Evolutionary conservation across 129 eudicot genomes (phyloP).

Genomic region (Oenanthe sinensis): DNA sequence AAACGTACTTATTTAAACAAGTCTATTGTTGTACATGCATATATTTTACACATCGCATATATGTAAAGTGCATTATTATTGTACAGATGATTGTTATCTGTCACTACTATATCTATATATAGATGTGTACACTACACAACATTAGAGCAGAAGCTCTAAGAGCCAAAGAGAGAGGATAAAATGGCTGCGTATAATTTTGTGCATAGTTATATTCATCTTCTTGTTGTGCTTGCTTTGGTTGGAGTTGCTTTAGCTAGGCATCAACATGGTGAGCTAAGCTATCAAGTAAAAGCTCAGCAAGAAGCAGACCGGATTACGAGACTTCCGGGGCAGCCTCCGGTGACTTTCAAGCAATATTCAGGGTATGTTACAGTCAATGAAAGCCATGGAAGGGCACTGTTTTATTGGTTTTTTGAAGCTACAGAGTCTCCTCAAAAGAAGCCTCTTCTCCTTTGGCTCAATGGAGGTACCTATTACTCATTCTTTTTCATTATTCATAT

Average conservation of each 20-base stretch:
- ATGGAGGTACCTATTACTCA: constrained; percentile 57
- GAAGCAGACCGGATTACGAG: constrained; percentile 46
- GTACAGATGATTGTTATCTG: constrained; percentile 25
- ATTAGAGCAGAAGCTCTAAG: constrained; percentile 1
- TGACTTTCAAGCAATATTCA: constrained; percentile 66
- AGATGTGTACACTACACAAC: neutral
- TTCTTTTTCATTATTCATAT: neutral
- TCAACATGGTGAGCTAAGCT: constrained; percentile 5
- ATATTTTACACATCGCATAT: neutral
- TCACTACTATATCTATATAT: constrained; percentile 12
- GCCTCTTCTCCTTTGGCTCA: constrained; percentile 84
- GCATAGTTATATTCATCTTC: constrained; percentile 11
- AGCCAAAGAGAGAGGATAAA: neutral
- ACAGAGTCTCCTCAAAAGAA: constrained; percentile 35
- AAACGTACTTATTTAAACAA: neutral
- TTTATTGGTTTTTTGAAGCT: constrained; percentile 95
- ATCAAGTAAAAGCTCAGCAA: constrained; percentile 20
- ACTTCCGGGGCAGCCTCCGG: constrained; percentile 76
- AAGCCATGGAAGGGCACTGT: constrained; percentile 88
- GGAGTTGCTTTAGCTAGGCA: constrained; percentile 26
- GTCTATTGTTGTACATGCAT: neutral
- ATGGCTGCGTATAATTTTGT: constrained; percentile 19
- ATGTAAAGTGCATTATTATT: constrained; percentile 7
- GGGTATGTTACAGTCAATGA: constrained; percentile 83
- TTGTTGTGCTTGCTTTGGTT: constrained; percentile 5